phyloP scores from a whole-genome alignment of 805 yeast species.

The Lachancea fermentati region DNA sequence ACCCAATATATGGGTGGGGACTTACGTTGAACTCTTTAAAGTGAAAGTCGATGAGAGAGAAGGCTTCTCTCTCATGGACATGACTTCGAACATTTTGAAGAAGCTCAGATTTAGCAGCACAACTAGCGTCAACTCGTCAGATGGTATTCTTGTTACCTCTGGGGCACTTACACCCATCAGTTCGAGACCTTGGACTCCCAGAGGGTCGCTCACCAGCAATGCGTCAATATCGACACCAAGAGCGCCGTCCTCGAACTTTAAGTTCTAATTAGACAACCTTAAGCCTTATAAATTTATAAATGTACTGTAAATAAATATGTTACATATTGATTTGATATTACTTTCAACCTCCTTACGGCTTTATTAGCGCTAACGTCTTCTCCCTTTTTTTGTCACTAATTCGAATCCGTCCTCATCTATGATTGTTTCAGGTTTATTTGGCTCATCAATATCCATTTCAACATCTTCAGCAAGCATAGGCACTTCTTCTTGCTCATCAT shows the following conservation, averaged over 20 bases:
- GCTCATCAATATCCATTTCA: conserved; percentile 35
- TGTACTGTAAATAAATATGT: too few species aligned
- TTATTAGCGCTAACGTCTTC: too few species aligned
- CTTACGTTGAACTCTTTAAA: conserved; percentile 46
- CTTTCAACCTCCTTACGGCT: too few species aligned
- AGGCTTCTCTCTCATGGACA: conserved; percentile 38
- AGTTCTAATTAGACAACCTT: not conserved
- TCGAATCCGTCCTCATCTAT: conserved; percentile 96
- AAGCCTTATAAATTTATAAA: too few species aligned
- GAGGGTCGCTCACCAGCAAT: conserved; percentile 12
- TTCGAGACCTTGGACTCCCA: conserved; percentile 19
- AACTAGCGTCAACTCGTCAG: conserved; percentile 16
- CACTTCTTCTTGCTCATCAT: conserved; percentile 42
- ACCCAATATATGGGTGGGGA: conserved; percentile 48
- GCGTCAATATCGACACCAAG: conserved; percentile 12
- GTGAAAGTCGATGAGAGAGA: conserved; percentile 37
- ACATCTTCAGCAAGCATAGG: conserved; percentile 39
- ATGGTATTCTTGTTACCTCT: conserved; percentile 10
- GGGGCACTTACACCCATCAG: conserved; percentile 12
- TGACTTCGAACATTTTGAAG: conserved; percentile 35
- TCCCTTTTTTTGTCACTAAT: conserved; percentile 71
- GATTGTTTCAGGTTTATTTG: conserved; percentile 42
- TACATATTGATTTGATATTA: too few species aligned
- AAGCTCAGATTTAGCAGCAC: conserved; percentile 33
- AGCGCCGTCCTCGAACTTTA: too few species aligned